Conservation (phyloP, 2,329 filamentous ascomycete genomes). For the Ascochyta koolunga region DNA sequence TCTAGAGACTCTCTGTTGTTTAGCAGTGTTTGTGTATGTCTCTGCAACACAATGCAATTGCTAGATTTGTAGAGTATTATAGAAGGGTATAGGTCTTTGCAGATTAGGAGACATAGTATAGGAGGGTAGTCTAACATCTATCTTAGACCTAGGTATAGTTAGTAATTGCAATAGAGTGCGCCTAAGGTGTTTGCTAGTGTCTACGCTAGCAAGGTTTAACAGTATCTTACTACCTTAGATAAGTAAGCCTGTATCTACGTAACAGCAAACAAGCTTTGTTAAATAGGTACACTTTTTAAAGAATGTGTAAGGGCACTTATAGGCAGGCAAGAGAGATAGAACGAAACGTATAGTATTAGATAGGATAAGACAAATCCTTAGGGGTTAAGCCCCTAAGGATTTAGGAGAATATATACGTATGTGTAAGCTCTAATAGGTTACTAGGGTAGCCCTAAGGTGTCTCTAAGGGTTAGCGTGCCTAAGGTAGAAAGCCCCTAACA, state of each 20-base stretch:
- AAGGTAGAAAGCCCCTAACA: too few species aligned
- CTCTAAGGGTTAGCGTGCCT: too few species aligned
- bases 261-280: too few species aligned
- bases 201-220: not conserved
- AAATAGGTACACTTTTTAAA: not conserved
- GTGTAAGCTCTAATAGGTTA: too few species aligned
- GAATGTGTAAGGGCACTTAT: too few species aligned
- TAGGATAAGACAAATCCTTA: too few species aligned
- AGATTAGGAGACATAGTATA: not conserved
- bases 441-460: too few species aligned
- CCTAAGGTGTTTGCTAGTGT: not conserved
- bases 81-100: not conserved
- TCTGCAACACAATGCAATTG: not conserved
- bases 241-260: not conserved
- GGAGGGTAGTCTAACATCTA: not conserved
- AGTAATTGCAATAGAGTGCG: not conserved
- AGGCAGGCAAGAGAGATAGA: too few species aligned
- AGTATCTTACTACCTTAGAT: not conserved
- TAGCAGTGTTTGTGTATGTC: not conserved
- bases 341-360: too few species aligned
- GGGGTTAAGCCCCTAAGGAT: too few species aligned
- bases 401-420: too few species aligned
- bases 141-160: not conserved
- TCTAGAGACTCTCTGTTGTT: not conserved
- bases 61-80: not conserved